Evolutionary conservation across 2,329 filamentous ascomycete species (phyloP), one percentile per base, ranked within the genome.

Genomic region (Stylonectria norvegica): DNA sequence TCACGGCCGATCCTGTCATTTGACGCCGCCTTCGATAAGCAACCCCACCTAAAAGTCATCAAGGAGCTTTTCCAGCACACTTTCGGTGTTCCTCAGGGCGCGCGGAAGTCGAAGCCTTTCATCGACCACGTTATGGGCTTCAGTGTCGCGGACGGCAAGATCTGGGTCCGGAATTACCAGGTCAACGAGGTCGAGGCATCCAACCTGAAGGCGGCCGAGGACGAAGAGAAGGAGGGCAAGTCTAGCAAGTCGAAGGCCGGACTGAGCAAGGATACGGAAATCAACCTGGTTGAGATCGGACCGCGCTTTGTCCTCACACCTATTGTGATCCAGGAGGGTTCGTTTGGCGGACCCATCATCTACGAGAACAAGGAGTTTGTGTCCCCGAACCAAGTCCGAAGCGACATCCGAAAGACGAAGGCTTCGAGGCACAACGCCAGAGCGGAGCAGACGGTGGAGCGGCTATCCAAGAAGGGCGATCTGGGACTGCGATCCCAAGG

Each of bases 341-440:
- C 86, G 46, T 97, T 98, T 56, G 91, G 91, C 38, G 93, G 93
- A 0, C 91, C 93, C 3, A 89, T 97, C 50, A 94, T 98, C 60
- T 98, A 95, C 69, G 89, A 97, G 73, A 97, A 97, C 72, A 93
- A 89, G 75, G 85, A 95, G 64, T 98, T 95, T 58, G 87, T 98
- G 38, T 93, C 86, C 53, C 93, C 93, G 8, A 98, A 98, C 78
- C 88, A 96, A 68, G 81, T 97, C 49, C 78, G 93, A 52, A 75
- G 88, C 28, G 93, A 97, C 49, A 66, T 95, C 53, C 76, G 88
- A 54, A 73, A 80, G 66, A 73, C 78, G 53, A 89, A 88, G 72
- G 88, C 90, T 1, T 78, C 80, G 34, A 81, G 81, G 53, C 91
- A 94, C 69, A 86, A 87, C 52, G 75, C 76, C 40, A 77, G 93